Evolutionary conservation across 192 early-diverging fungal genomes (phyloP).

Genomic region (Coemansia aciculifera): DNA sequence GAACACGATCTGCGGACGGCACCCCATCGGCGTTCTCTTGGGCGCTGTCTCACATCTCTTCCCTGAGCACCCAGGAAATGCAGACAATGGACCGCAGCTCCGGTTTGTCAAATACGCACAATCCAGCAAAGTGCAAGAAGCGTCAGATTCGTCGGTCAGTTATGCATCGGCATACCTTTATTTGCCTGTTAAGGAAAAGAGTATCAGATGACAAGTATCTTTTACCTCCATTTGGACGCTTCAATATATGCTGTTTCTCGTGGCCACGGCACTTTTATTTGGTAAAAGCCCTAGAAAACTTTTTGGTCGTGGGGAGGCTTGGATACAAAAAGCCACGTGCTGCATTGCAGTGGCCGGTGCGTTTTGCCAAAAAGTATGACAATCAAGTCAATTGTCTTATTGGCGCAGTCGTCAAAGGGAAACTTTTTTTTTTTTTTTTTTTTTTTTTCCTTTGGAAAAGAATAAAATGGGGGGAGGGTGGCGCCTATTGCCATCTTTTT

Average conservation of each 20-base stretch:
- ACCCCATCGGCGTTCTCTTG: conserved; percentile 84
- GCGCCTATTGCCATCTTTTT: not conserved
- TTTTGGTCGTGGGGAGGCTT: not conserved
- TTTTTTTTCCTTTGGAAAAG: not conserved
- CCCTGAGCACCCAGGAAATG: conserved; percentile 3
- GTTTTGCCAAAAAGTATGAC: not conserved
- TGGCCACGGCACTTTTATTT: not conserved
- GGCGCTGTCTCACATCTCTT: conserved; percentile 58
- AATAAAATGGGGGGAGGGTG: not conserved
- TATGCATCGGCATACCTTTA: conserved; percentile 67
- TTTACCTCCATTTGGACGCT: not conserved
- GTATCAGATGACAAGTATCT: conserved; percentile 3
- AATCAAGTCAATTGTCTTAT: not conserved
- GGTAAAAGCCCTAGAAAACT: not conserved
- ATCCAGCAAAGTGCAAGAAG: conserved; percentile 61
- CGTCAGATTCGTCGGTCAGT: conserved; percentile 73
- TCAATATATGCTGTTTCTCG: not conserved
- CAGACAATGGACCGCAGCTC: conserved; percentile 32
- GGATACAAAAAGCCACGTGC: not conserved
- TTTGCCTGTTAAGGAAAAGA: conserved; percentile 9
- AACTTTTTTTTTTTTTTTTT: not conserved
- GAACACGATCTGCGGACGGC: conserved; percentile 95
- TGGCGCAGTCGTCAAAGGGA: conserved; percentile 1
- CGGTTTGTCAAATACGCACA: conserved; percentile 88
- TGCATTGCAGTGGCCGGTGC: not conserved